Evolutionary conservation across 2,329 filamentous ascomycete genomes (phyloP), one percentile per base, ranked within the genome.

Genomic region (Penicillium sp.): DNA sequence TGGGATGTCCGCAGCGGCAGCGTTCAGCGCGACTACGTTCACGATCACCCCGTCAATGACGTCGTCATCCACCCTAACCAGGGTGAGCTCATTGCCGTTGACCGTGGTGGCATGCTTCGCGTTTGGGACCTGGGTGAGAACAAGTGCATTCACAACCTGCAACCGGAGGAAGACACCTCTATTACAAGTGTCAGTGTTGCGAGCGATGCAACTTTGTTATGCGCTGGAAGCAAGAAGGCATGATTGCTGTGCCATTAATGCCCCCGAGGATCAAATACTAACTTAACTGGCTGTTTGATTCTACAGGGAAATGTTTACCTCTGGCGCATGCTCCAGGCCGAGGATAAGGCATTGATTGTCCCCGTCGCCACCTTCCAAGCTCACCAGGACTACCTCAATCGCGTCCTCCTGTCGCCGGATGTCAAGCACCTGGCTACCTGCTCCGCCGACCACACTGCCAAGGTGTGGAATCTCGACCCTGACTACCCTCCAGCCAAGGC

Each of bases 11-110:
- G 93, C 49, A 90, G 85, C 12, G 94, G 91, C 48, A 88, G 85
- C 59, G 87, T 98, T 56, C 95, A 99, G 78, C 87, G 95, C 56
- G 96, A 94, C 78, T 99, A 99, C 76, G 89, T 86, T 67, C 95
- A 99, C 75, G 90, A 90, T 55, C 89, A 88, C 37, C 88, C 95
- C 0, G 95, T 94, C 54, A 99, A 97, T 72, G 95, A 99, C 76
- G 95, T 99, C 8, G 95, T 98, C n/a, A 99, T 99, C 58, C 95
- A 99, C 75, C 95, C 95, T 0, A 99, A 99, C 73, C 95, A 99
- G 80, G 95, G 94, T 61, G 95, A 99, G 80, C 89, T 99, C 62
- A 96, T 99, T 72, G 96, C 91, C 75, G 97, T 94, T 75, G 95
- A 99, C 75, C 88, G 94, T 37, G 89, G 90, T 50, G 95, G 95